A percentile compares a stretch with the other conserved stretches of the same genome.
phyloP scores from a whole-genome alignment of 495 filamentous ascomycete genomes.

The Lineolata rhizophorae region DNA sequence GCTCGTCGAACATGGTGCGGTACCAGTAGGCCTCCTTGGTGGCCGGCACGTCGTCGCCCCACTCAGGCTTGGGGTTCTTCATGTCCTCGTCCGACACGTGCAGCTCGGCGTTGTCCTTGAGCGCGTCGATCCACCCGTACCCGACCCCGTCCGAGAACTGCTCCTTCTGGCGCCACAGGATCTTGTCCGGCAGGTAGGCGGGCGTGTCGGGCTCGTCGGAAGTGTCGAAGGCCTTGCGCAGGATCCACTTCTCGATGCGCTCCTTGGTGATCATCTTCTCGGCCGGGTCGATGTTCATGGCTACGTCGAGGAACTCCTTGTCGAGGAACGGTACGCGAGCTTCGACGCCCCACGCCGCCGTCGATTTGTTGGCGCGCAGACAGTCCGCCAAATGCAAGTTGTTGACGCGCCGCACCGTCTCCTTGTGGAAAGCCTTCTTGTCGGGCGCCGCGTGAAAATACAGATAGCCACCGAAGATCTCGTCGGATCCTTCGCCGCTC shows the following conservation, averaged over 20 bases:
- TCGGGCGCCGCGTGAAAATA: conserved; percentile 92
- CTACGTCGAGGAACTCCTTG: conserved; percentile 78
- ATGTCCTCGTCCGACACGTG: conserved; percentile 90
- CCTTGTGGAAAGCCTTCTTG: conserved; percentile 78
- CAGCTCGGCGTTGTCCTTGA: conserved; percentile 80
- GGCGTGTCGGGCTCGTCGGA: conserved; percentile 52
- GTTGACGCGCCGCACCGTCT: conserved; percentile 81
- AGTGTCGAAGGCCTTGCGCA: conserved; percentile 93
- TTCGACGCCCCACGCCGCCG: conserved; percentile 95
- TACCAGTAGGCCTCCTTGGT: conserved; percentile 96
- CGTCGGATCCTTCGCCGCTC: conserved; percentile 86
- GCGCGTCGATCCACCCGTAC: conserved; percentile 94
- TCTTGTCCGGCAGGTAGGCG: conserved; percentile 81
- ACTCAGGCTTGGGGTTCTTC: conserved; percentile 88
- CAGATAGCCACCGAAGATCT: conserved; percentile 95
- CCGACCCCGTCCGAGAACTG: conserved; percentile 97
- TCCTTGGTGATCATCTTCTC: conserved; percentile 92
- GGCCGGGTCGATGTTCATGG: conserved; percentile 78
- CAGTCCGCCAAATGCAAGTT: conserved; percentile 91
- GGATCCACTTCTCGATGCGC: conserved; percentile 87
- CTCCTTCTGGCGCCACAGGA: conserved; percentile 97
- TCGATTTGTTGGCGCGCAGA: conserved; percentile 95
- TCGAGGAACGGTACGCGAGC: conserved; percentile 96
- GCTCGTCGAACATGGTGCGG: conserved; percentile 92
- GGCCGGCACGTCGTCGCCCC: conserved; percentile 79